Evolutionary conservation across 805 yeast genomes (phyloP).

Genomic region (Suhomyces canberraensis): DNA sequence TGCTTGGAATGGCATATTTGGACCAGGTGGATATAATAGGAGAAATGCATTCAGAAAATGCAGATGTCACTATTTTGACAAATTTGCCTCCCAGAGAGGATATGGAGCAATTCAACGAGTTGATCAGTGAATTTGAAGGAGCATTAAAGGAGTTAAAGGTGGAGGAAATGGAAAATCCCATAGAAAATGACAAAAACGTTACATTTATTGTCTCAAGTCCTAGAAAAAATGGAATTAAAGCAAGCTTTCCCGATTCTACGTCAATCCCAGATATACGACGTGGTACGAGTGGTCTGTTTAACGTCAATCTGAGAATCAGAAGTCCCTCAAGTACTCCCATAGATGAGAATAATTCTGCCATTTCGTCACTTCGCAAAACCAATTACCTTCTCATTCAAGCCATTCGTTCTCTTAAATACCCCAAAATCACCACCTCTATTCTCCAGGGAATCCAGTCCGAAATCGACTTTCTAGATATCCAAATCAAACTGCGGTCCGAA

Average conservation of each 20-base stretch:
- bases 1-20: constrained; percentile 21
- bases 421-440: constrained; percentile 34
- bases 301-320: no score
- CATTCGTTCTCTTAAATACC: constrained; percentile 32
- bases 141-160: constrained; percentile 20
- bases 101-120: constrained; percentile 26
- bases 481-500: constrained; percentile 20
- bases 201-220: constrained; percentile 32
- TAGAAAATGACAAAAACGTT: neutral
- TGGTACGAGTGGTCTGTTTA: no score
- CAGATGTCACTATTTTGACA: constrained; percentile 13
- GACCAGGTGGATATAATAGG: constrained; percentile 31
- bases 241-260: neutral
- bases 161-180: constrained; percentile 4
- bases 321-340: neutral
- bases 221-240: constrained; percentile 5
- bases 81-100: constrained; percentile 29
- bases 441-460: constrained; percentile 21
- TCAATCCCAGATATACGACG: no score
- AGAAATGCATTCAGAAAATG: constrained; percentile 10
- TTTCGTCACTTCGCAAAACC: constrained; percentile 16
- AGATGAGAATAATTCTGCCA: neutral
- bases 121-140: constrained; percentile 31
- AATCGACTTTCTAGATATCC: constrained; percentile 24
- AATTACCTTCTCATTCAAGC: constrained; percentile 37